Evolutionary conservation across 129 eudicot species (phyloP).

Genomic region (Saposhnikovia divaricata): DNA sequence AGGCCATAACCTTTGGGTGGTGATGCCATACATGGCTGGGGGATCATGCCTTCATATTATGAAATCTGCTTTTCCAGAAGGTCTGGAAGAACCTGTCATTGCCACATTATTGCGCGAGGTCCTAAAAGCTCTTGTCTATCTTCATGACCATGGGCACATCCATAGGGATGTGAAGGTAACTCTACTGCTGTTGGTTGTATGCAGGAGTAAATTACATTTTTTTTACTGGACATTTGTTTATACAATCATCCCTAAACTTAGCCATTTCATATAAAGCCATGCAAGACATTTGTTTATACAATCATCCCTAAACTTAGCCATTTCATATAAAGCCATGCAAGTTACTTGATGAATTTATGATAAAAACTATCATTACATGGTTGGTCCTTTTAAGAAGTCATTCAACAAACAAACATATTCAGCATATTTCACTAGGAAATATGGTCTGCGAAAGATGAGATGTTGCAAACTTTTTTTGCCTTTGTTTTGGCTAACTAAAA

Average conservation of each 20-base stretch:
- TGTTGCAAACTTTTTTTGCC: neutral
- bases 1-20: conserved; percentile 89
- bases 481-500: neutral
- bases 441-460: neutral
- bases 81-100: conserved; percentile 89
- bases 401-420: neutral
- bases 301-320: neutral
- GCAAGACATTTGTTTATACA: neutral
- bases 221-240: neutral
- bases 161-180: conserved; percentile 95
- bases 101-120: conserved; percentile 85
- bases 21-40: conserved; percentile 96
- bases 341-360: neutral
- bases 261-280: neutral
- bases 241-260: neutral
- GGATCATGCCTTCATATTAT: conserved; percentile 96
- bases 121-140: conserved; percentile 88
- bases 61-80: conserved; percentile 86
- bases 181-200: conserved; percentile 5
- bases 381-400: neutral
- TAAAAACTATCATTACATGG: neutral
- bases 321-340: neutral
- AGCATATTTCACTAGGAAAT: no score
- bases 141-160: conserved; percentile 89
- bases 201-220: neutral